phyloP scores from a whole-genome alignment of 176 grass and related monocot genomes.

The Ampelocalamus luodianensis region DNA sequence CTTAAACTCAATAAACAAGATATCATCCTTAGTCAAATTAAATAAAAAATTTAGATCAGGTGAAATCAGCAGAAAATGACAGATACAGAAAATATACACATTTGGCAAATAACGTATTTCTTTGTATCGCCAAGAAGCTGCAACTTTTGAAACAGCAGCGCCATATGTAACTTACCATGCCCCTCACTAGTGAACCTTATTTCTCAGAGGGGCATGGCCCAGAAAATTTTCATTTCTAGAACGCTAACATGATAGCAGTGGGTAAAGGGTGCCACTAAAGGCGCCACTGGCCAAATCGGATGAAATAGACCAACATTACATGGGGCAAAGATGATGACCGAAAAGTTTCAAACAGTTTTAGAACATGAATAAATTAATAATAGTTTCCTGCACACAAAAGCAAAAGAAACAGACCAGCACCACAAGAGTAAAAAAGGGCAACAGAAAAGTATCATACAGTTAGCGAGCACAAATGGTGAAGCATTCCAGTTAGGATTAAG shows the following conservation, averaged over 20 bases:
- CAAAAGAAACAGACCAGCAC: constrained; percentile 3
- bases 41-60: background rate
- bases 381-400: constrained; percentile 3
- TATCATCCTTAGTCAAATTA: background rate
- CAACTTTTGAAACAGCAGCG: background rate
- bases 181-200: background rate
- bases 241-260: constrained; percentile 2
- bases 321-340: background rate
- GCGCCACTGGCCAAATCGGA: background rate
- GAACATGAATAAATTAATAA: constrained; percentile 11
- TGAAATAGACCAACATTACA: constrained; percentile 12
- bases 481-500: background rate
- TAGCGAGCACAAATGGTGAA: constrained; percentile 5
- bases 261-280: constrained; percentile 24
- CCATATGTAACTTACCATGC: background rate
- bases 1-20: background rate
- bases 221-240: background rate
- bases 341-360: constrained; percentile 12
- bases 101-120: background rate
- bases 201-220: background rate
- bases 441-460: background rate
- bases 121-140: background rate
- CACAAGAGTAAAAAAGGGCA: background rate
- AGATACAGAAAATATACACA: background rate
- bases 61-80: background rate